These are phyloP conservation scores for Fusarium tricinctum DNA, from an alignment of 2,329 filamentous ascomycete genomes.

Conservation along the genomic window DNA sequence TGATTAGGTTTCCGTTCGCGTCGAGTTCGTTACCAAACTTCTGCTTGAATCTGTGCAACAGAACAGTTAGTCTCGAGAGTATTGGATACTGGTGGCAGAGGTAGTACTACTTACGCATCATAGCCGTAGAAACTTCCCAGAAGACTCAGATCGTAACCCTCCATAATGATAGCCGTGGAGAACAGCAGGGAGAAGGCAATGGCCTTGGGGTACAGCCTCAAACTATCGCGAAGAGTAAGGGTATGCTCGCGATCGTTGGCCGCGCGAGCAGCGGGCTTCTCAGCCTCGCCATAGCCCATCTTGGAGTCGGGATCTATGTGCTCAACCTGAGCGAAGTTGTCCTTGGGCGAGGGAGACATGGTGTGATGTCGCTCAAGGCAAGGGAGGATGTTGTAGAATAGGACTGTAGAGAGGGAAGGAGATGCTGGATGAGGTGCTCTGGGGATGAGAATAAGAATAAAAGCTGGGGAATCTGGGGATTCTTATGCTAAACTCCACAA, in stretches of 20 bases:
- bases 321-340: slow-evolving; percentile 23
- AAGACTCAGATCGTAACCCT: slow-evolving; percentile 53
- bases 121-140: slow-evolving; percentile 43
- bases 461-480: slow-evolving; percentile 29
- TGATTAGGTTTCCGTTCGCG: slow-evolving; percentile 10
- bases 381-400: background rate
- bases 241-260: slow-evolving; percentile 48
- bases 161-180: slow-evolving; percentile 57
- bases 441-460: background rate
- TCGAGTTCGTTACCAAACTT: slow-evolving; percentile 31
- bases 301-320: slow-evolving; percentile 21
- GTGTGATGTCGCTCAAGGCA: slow-evolving; percentile 1
- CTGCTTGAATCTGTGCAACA: slow-evolving; percentile 14
- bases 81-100: slow-evolving; percentile 25
- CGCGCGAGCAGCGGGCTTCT: slow-evolving; percentile 22
- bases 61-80: slow-evolving; percentile 44
- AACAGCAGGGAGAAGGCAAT: slow-evolving; percentile 56
- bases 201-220: slow-evolving; percentile 57
- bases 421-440: background rate
- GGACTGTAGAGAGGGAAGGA: background rate
- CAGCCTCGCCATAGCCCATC: slow-evolving; percentile 14
- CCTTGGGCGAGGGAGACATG: slow-evolving; percentile 21
- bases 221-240: slow-evolving; percentile 51
- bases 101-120: slow-evolving; percentile 53
- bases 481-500: slow-evolving; percentile 30